phyloP scores from a whole-genome alignment of 768 basidiomycete species.

The Naganishia onofrii region DNA sequence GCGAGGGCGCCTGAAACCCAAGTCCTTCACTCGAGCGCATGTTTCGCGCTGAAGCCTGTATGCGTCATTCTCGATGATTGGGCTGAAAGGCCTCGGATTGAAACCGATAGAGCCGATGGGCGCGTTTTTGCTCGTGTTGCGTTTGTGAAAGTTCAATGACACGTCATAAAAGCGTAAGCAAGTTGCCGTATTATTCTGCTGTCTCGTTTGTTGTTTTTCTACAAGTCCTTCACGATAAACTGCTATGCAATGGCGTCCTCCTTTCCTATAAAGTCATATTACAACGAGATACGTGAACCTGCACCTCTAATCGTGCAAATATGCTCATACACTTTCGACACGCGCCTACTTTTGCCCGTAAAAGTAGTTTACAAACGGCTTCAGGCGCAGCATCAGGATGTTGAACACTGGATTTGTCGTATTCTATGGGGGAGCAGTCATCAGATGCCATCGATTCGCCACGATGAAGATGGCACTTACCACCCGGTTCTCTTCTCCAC shows the following conservation, averaged over 20 bases:
- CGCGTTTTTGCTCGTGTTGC: too few relatives aligned
- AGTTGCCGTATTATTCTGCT: background rate
- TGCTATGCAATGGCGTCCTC: too few relatives aligned
- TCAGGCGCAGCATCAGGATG: constrained; percentile 66
- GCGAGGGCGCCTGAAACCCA: constrained; percentile 3
- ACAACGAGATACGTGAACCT: too few relatives aligned
- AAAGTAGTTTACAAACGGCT: constrained; percentile 69
- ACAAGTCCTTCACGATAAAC: too few relatives aligned
- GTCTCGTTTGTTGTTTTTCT: too few relatives aligned
- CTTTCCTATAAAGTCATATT: too few relatives aligned
- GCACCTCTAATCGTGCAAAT: too few relatives aligned
- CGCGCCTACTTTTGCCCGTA: constrained; percentile 58
- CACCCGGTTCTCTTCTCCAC: constrained; percentile 61
- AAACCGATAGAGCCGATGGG: constrained; percentile 20
- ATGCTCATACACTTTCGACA: too few relatives aligned
- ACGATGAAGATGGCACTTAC: constrained; percentile 41
- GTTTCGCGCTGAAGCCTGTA: background rate
- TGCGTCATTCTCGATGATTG: constrained; percentile 27
- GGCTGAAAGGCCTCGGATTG: background rate
- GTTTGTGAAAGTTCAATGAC: background rate
- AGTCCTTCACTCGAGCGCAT: constrained; percentile 5
- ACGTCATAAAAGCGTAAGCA: background rate
- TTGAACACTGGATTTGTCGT: constrained; percentile 79
- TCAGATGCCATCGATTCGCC: background rate
- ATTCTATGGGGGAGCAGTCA: constrained; percentile 57